Evolutionary conservation across 1,139 yeast species (phyloP).

Genomic region (Pichia norvegensis): DNA sequence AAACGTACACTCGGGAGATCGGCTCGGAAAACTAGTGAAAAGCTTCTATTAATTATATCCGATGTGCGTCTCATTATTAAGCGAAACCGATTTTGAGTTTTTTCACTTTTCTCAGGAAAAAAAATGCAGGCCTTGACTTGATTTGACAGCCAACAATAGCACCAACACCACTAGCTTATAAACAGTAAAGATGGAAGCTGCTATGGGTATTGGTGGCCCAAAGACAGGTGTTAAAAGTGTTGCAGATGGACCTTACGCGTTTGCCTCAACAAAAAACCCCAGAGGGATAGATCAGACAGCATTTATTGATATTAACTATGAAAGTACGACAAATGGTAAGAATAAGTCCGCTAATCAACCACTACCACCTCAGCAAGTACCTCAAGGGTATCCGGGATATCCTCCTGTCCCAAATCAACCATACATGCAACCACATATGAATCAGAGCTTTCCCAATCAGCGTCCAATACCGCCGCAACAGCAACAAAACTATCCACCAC

Average conservation of each 20-base stretch:
- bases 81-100: neutral
- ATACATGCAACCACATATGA: neutral
- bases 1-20: too few relatives aligned
- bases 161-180: neutral
- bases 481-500: slow-evolving; percentile 15
- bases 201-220: slow-evolving; percentile 21
- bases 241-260: slow-evolving; percentile 7
- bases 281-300: slow-evolving; percentile 33
- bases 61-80: neutral
- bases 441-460: neutral
- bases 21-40: too few relatives aligned
- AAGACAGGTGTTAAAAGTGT: neutral
- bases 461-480: slow-evolving; percentile 7
- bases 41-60: neutral
- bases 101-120: neutral
- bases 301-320: slow-evolving; percentile 34
- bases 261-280: slow-evolving; percentile 11
- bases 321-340: slow-evolving; percentile 27
- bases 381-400: neutral
- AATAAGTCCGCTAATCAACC: neutral
- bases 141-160: neutral
- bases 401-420: slow-evolving; percentile 6
- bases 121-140: neutral
- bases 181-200: slow-evolving; percentile 27
- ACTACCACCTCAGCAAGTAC: neutral